Evolutionary conservation across 441 rosid species (phyloP), one percentile per base, ranked within the genome.

Genomic region (Erysimum pusillum): DNA sequence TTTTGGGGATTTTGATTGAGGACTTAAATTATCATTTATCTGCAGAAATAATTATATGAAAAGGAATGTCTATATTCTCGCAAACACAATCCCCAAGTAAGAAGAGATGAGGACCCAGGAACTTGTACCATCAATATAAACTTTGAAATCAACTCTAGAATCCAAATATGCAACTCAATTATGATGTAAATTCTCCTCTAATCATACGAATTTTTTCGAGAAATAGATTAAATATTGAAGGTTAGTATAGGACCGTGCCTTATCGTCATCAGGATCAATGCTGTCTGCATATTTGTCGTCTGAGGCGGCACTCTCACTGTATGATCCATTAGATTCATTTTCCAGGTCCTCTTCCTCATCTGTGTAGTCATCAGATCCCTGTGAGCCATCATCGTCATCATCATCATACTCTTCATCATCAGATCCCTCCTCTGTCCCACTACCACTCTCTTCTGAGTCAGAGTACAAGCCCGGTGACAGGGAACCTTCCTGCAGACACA

Each of bases 321-420:
- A 69, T 53, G 87, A 83, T 85, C 83, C 84, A 77, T 76, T 80
- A 59, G 89, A 85, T 68, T 79, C 85, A 83, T 77, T 75, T 53
- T 84, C 87, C 69, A 73, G 54, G 71, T 90, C 91, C 66, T 70
- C 92, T 66, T 91, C 92, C 13, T 75, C 82, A 63, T 79, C 80
- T 3, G 76, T 71, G 85, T 59, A 81, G 68, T 38, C 85, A 41
- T 76, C 83, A 69, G 85, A 86, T 69, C 85, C 90, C 5, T 76
- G 51, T 25, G 88, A 80, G 79, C 81, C 90, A 56, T 91, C 98
- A 60, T 88, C 90, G 71, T 88, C 91, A 17, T 92, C 97, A 53
- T 88, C 97, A 73, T 90, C 87, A 74, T 87, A 92, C 58, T 85
- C 97, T 76, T 90, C 96, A 74, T 93, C 98, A 81, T 96, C 97